A percentile compares a stretch with the other conserved stretches of the same genome.
Evolutionary conservation across 2,329 filamentous ascomycete genomes (phyloP).

Genomic region (Bipolaris cookei): DNA sequence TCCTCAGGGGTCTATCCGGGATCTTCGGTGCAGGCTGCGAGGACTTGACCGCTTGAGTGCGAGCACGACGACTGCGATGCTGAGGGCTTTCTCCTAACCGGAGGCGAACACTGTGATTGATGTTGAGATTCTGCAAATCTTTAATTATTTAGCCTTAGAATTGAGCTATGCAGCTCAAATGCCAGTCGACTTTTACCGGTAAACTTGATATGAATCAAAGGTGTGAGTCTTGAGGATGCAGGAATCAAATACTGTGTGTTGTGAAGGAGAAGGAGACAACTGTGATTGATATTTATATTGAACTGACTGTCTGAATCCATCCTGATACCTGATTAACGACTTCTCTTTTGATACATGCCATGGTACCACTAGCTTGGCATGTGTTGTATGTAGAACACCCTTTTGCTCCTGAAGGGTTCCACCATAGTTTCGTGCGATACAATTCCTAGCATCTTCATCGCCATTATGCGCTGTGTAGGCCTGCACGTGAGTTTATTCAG

Average conservation of each 20-base stretch:
- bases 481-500: not conserved
- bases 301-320: too few relatives aligned
- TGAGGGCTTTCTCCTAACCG: not conserved
- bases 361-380: not conserved
- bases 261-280: not conserved
- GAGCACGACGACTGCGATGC: not conserved
- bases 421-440: not conserved
- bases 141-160: too few relatives aligned
- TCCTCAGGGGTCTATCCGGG: not conserved
- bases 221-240: not conserved
- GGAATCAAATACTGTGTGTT: not conserved
- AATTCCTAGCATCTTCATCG: too few relatives aligned
- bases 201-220: not conserved
- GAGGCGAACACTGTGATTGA: not conserved
- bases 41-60: not conserved
- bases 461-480: not conserved
- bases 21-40: not conserved
- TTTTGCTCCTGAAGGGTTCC: not conserved
- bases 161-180: not conserved
- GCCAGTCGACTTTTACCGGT: not conserved
- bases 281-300: not conserved
- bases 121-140: not conserved
- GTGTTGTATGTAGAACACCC: not conserved
- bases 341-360: not conserved
- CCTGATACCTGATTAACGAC: not conserved